A percentile compares a stretch with the other conserved stretches of the same genome.
Evolutionary conservation across 2,329 filamentous ascomycete species (phyloP).

Genomic region (Fusarium sp.): DNA sequence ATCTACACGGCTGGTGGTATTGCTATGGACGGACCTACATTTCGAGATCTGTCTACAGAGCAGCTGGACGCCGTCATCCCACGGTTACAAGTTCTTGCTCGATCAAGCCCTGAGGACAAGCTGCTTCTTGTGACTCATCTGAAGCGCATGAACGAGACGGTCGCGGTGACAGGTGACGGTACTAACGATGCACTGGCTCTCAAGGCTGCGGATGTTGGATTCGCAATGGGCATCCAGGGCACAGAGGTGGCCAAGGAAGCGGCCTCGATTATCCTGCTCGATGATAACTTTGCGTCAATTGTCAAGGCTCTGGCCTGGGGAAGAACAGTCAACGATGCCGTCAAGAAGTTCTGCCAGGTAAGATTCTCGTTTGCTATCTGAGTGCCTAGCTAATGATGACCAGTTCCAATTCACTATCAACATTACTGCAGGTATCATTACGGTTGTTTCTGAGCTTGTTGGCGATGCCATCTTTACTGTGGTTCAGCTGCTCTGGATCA

Average conservation of each 20-base stretch:
- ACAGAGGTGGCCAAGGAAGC: conserved; percentile 77
- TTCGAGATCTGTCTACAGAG: conserved; percentile 66
- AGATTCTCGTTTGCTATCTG: not conserved
- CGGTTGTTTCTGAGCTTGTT: conserved; percentile 73
- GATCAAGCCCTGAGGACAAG: conserved; percentile 71
- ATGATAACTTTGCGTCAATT: conserved; percentile 75
- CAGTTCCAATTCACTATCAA: conserved; percentile 78
- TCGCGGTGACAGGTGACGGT: conserved; percentile 74
- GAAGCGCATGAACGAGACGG: conserved; percentile 67
- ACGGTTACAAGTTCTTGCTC: conserved; percentile 62
- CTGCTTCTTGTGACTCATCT: conserved; percentile 65
- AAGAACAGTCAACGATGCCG: conserved; percentile 75
- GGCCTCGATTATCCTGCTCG: conserved; percentile 75
- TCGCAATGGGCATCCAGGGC: conserved; percentile 76
- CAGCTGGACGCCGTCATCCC: conserved; percentile 67
- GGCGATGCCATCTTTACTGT: conserved; percentile 71
- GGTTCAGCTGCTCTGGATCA: conserved; percentile 76
- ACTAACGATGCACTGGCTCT: conserved; percentile 76
- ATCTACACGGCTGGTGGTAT: conserved; percentile 72
- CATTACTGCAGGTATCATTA: conserved; percentile 74
- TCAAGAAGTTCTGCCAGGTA: conserved; percentile 75
- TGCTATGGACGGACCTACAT: conserved; percentile 75
- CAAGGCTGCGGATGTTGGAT: conserved; percentile 75
- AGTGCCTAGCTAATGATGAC: conserved; percentile 1
- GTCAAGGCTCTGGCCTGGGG: conserved; percentile 77